phyloP scores from a whole-genome alignment of 345 rosid genomes.

The Lagerstroemia speciosa region DNA sequence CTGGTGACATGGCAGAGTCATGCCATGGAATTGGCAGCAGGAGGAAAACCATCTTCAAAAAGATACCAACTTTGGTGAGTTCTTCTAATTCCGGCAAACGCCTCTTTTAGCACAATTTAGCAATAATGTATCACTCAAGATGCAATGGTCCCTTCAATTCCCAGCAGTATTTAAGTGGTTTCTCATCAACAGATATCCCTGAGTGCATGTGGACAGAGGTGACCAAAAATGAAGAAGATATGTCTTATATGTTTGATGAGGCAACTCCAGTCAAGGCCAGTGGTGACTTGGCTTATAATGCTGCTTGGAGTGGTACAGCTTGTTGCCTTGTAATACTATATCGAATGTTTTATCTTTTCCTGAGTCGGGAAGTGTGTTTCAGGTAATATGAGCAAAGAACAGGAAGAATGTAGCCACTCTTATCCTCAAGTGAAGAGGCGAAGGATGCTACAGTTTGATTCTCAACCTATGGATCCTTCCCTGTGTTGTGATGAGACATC shows the following conservation, averaged over 20 bases:
- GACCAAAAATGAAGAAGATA: slow-evolving; percentile 62
- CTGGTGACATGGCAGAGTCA: slow-evolving; percentile 19
- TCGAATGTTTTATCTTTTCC: background rate
- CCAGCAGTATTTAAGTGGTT: background rate
- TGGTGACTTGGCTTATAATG: slow-evolving; percentile 55
- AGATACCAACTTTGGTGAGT: slow-evolving; percentile 31
- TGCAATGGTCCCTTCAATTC: background rate
- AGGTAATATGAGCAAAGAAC: slow-evolving; percentile 45
- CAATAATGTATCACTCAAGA: background rate
- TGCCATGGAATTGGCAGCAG: slow-evolving; percentile 32
- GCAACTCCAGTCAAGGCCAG: slow-evolving; percentile 85
- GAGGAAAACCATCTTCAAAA: slow-evolving; percentile 25
- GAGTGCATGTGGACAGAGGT: slow-evolving; percentile 43
- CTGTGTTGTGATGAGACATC: slow-evolving; percentile 53
- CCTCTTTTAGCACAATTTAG: background rate
- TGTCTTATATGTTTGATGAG: slow-evolving; percentile 69
- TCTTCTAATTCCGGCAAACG: background rate
- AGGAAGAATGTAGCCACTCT: slow-evolving; percentile 40
- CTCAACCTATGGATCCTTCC: slow-evolving; percentile 35
- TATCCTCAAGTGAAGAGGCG: slow-evolving; percentile 71
- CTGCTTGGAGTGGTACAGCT: slow-evolving; percentile 30
- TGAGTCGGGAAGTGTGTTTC: slow-evolving; percentile 17
- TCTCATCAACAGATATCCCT: slow-evolving; percentile 19
- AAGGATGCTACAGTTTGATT: slow-evolving; percentile 78
- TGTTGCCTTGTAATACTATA: background rate